Percentiles rank a stretch among this genome's conserved stretches.
phyloP scores from a whole-genome alignment of 2,329 filamentous ascomycete species.

The Fusarium torulosum region DNA sequence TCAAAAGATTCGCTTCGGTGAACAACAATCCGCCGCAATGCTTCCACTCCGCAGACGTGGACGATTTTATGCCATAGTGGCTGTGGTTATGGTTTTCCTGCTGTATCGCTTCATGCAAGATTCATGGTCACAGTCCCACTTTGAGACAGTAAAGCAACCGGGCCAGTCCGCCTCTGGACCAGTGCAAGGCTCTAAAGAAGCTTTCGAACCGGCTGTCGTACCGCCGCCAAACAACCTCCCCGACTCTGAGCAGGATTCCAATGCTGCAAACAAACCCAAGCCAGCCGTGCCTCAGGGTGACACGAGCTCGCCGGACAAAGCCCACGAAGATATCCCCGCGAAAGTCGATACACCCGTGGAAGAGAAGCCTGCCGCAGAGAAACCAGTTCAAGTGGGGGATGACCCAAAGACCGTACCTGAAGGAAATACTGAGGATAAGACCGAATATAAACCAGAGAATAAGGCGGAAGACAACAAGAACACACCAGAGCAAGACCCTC shows the following conservation, averaged over 20 bases:
- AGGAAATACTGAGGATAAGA: constrained; percentile 9
- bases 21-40: constrained; percentile 44
- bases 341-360: constrained; percentile 11
- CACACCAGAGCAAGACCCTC: constrained; percentile 22
- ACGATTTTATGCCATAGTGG: constrained; percentile 69
- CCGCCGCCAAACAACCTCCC: constrained; percentile 36
- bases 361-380: constrained; percentile 25
- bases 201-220: constrained; percentile 33
- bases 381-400: constrained; percentile 10
- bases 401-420: constrained; percentile 14
- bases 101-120: constrained; percentile 63
- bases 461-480: constrained; percentile 14
- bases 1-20: constrained; percentile 46
- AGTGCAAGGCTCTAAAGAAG: constrained; percentile 29
- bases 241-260: constrained; percentile 25
- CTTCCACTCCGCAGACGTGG: constrained; percentile 72
- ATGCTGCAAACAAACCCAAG: constrained; percentile 25
- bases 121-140: constrained; percentile 52
- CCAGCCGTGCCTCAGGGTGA: constrained; percentile 21
- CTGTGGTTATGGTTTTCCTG: constrained; percentile 67
- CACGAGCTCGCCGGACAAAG: constrained; percentile 5
- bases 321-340: not conserved
- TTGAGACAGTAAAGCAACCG: constrained; percentile 24
- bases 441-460: not conserved
- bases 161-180: constrained; percentile 25